Base-by-base conservation (phyloP, 2,329 filamentous ascomycete genomes). In the Stenocarpella maydis region DNA sequence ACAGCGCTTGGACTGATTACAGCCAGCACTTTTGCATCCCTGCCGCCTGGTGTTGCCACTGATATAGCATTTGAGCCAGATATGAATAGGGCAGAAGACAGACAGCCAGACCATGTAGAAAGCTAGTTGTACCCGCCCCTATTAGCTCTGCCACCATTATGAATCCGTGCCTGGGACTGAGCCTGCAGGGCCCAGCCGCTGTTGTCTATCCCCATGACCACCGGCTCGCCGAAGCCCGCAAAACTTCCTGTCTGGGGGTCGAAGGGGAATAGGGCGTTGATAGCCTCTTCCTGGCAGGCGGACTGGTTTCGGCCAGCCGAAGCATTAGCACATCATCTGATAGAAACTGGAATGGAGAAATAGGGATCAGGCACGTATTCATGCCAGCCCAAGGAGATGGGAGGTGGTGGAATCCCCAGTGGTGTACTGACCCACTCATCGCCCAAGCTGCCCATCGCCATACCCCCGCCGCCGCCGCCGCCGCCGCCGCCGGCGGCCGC, bases 231-330 rank as follows among this genome's bases (percentile, higher is more conserved):
- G n/a, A 71, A 71, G n/a, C 68, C 70, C 21, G 52, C 65, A 19
- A 76, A 67, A 39, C 74, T 72, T 19, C 75, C 75, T 6, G 75
- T 76, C 15, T 74, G 67, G n/a, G 75, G 75, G 61, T 77, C 75
- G 2, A 68, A 69, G 4, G 72, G 73, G 52, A 76, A 77, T 24
- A 76, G 64, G 17, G 52, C 63, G 19, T 75, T 68, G 19, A 76
- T 55, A 31, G 68, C 67, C 4, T 75, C 72, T 71, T 76, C 69
- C 14, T 65, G 69, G 21, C 63, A 70, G 17, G 37, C 60, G 19
- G 65, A 63, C 65, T 72, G 10, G 12, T 37, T 37, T 7, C 34
- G 34, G 34, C 34, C 34, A 37, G 12, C 34, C 34, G 12, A 37
- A 3, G 41, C 21, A 37, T 58, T 28, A 58, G 54, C n/a, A 19